Base-by-base conservation (phyloP, 2,329 filamentous ascomycete genomes). In the Monosporascus sp. region DNA sequence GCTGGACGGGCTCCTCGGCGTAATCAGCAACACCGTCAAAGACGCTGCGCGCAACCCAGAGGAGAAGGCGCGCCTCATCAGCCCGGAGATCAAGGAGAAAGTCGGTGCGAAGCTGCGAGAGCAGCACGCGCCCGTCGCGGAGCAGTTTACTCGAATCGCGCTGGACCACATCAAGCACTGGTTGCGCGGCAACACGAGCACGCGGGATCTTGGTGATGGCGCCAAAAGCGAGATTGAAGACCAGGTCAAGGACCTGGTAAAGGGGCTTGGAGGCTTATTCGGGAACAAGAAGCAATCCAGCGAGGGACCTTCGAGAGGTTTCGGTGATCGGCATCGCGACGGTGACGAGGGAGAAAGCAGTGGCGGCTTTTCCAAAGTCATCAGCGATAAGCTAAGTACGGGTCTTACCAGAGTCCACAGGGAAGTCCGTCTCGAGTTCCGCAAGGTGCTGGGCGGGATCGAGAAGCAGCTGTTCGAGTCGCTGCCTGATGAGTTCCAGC, bases 381-480 rank as follows among this genome's bases (percentile, higher is more conserved):
- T 76, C 57, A 76, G 74, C 59, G 69, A 75, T 50, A 76, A 76
- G 60, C 62, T 76, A 18, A 75, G 72, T 55, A 75, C 72, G 0
- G 74, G 74, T 6, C 65, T 76, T 0, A 73, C 68, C 15, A 68
- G 62, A 50, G 74, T 76, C 6, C 74, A 76, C 60, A 59, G 74
- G 17, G 73, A 74, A 37, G 74, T 76, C 2, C 70, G 74, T 14
- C 66, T 76, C 9, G 74, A 76, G 57, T 76, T 76, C 65, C 74
- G 74, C 57, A 74, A 66, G 56, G 58, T 74, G 2, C 65, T 76
- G 0, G 74, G 72, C 41, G 64, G 54, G 4, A 76, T 76, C 31
- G 74, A 76, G 62, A 75, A 74, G 63, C 61, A 73, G 55, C 67
- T 76, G 1, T 76, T 76, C 34, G 74, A 76, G 60, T 57, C 73